These are phyloP conservation scores for Apiotrichum siamense DNA, from an alignment of 1,284 basidiomycete genomes.

Conservation along the genomic window DNA sequence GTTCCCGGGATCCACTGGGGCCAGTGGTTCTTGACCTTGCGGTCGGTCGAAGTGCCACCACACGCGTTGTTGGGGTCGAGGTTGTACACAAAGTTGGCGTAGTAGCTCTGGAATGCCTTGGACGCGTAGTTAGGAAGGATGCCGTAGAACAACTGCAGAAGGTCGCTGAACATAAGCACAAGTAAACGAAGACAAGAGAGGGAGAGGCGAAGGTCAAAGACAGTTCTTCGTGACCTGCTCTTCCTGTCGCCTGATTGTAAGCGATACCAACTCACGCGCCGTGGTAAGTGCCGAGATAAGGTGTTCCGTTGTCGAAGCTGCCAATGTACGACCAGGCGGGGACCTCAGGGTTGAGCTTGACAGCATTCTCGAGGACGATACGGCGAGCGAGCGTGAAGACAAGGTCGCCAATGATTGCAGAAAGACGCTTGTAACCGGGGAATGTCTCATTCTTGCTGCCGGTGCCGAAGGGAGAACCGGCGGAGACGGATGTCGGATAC, in stretches of 20 bases:
- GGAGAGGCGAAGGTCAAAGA: too few relatives aligned
- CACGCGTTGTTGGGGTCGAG: conserved; percentile 15
- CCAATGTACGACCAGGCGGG: conserved; percentile 19
- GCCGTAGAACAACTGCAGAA: conserved; percentile 18
- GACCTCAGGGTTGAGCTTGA: conserved; percentile 5
- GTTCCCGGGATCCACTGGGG: conserved; percentile 3
- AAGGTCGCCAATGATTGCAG: conserved; percentile 12
- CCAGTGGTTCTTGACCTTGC: conserved; percentile 10
- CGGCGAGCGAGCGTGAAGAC: conserved; percentile 17
- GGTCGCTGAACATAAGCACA: too few relatives aligned
- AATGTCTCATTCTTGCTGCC: conserved; percentile 15
- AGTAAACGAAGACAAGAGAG: too few relatives aligned
- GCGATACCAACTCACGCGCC: too few relatives aligned
- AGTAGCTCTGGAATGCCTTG: conserved; percentile 13
- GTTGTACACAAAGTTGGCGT: conserved; percentile 21
- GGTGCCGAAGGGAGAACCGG: conserved; percentile 21
- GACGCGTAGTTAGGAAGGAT: conserved; percentile 15
- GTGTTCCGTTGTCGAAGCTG: conserved; percentile 11
- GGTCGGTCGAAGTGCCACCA: conserved; percentile 4
- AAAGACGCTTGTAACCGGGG: conserved; percentile 17
- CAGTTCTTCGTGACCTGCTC: too few relatives aligned
- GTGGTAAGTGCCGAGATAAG: conserved; percentile 17
- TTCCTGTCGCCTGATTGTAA: too few relatives aligned
- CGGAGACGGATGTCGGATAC: conserved; percentile 21
- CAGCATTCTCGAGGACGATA: conserved; percentile 4